Evolutionary conservation across 331 rosid species (phyloP), one percentile per base, ranked within the genome.

Genomic region (Spiraea crenata): DNA sequence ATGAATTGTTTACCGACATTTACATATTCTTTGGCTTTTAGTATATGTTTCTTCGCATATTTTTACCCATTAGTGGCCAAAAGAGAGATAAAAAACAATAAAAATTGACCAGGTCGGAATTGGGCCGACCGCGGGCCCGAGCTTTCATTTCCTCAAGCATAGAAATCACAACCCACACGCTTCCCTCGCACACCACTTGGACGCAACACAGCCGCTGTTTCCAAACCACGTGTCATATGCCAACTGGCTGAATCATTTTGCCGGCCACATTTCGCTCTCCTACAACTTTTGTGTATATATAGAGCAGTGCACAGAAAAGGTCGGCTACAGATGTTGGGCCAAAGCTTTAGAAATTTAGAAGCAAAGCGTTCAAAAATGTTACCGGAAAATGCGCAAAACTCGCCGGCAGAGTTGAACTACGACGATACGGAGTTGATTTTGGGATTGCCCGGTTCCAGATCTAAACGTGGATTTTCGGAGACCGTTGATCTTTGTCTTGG

Each of bases 381-480:
- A 10, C 38, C 76, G 44, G 79, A 38, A 75, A 78, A 65, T 61
- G 16, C 56, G 62, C 78, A 31, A n/a, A 67, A 42, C 38, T 15
- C 39, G 14, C 69, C 80, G 59, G 81, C 40, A 9, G 86, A 65
- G 3, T 19, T 75, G 52, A 77, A 83, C 80, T 63, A 76, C 48
- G 77, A 80, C 16, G 90, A 85, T 20, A 85, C 87, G 3, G 87
- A 85, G 72, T 79, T 88, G 76, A 88, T 83, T 35, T 66, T 89
- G 2, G 81, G 81, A 34, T 64, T 86, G 54, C 95, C 95, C 34
- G 91, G 91, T 4, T 57, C 83, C 0, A 75, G 73, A 58, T 62
- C 73, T 0, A 89, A 89, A 74, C 95, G 95, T 60, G 72, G 69
- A 64, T 86, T 82, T 69, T 78, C 78, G 0, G 81, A 81, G 63